phyloP scores from a whole-genome alignment of 352 stramenopile genomes.

The Peronospora destructor region DNA sequence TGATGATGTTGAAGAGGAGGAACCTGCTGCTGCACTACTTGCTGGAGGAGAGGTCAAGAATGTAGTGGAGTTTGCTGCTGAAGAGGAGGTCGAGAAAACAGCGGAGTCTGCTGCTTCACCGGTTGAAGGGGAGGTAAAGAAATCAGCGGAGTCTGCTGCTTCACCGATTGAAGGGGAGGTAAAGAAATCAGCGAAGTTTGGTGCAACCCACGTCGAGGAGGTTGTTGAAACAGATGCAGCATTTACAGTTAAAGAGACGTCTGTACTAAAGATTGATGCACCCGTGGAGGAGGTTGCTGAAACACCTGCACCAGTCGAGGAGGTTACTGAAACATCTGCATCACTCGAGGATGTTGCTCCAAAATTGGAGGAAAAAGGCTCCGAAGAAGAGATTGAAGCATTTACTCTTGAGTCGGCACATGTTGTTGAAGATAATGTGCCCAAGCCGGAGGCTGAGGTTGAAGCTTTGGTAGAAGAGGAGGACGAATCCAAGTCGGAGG shows the following conservation, averaged over 20 bases:
- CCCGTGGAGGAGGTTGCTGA: background rate
- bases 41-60: conserved; percentile 7
- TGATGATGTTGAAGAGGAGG: conserved; percentile 13
- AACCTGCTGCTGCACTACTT: conserved; percentile 8
- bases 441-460: conserved; percentile 4
- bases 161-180: background rate
- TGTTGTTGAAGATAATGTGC: conserved; percentile 1
- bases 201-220: background rate
- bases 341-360: background rate
- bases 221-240: background rate
- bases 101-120: background rate
- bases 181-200: background rate
- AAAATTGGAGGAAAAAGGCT: background rate
- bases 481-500: conserved; percentile 10
- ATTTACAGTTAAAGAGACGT: background rate
- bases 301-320: conserved; percentile 1
- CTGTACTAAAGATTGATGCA: background rate
- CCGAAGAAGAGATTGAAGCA: conserved; percentile 1
- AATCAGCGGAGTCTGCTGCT: background rate
- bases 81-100: background rate
- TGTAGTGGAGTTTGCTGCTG: background rate
- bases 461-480: conserved; percentile 4
- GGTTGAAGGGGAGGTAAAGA: background rate
- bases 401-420: conserved; percentile 3
- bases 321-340: conserved; percentile 1